Percentiles rank a stretch among this genome's conserved stretches.
These are phyloP conservation scores for Pythium sp. DNA, from an alignment of 352 stramenopile species.

Conservation along the genomic window DNA sequence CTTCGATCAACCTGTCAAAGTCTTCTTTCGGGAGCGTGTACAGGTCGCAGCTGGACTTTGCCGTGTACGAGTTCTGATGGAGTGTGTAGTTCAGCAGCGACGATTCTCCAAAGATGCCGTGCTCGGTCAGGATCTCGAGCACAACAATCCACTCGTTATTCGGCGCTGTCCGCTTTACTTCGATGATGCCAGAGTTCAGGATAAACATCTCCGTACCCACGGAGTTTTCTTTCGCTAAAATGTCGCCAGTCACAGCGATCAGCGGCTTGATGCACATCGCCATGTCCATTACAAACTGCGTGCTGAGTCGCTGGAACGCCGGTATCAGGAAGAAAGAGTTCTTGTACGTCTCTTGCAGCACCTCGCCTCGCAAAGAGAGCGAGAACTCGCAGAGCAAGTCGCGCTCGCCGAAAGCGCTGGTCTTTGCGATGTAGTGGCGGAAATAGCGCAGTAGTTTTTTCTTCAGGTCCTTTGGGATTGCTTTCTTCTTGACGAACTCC, in stretches of 20 bases:
- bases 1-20: slow-evolving; percentile 76
- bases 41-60: slow-evolving; percentile 67
- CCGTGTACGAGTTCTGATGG: slow-evolving; percentile 73
- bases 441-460: slow-evolving; percentile 67
- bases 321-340: slow-evolving; percentile 75
- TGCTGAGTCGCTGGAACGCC: slow-evolving; percentile 62
- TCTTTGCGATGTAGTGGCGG: slow-evolving; percentile 77
- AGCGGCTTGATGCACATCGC: slow-evolving; percentile 84
- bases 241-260: slow-evolving; percentile 61
- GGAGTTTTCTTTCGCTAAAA: slow-evolving; percentile 57
- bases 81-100: slow-evolving; percentile 73
- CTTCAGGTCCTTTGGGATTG: slow-evolving; percentile 49
- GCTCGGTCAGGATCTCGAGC: slow-evolving; percentile 68
- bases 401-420: slow-evolving; percentile 71
- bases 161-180: slow-evolving; percentile 54
- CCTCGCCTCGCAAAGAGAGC: slow-evolving; percentile 66
- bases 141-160: slow-evolving; percentile 68
- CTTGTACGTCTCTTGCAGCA: slow-evolving; percentile 74
- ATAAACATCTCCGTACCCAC: slow-evolving; percentile 85
- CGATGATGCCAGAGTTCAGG: slow-evolving; percentile 70
- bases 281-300: slow-evolving; percentile 83
- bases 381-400: slow-evolving; percentile 77
- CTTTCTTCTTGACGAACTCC: slow-evolving; percentile 61
- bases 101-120: slow-evolving; percentile 64
- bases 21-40: slow-evolving; percentile 81